Evolutionary conservation across 2,329 filamentous ascomycete species (phyloP), one percentile per base, ranked within the genome.

Genomic region (Pseudogymnoascus sp.): DNA sequence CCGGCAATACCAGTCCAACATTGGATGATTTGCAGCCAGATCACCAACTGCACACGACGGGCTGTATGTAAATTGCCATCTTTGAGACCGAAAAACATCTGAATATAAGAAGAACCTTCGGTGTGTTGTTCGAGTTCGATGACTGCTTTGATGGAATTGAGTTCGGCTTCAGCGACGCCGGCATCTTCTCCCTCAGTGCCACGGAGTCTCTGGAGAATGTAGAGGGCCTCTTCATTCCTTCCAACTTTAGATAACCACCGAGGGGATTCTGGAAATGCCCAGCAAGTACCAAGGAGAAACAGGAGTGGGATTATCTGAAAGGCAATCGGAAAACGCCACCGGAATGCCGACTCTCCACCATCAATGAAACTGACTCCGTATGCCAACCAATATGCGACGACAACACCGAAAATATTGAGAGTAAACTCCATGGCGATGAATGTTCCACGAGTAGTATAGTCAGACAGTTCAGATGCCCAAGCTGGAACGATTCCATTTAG

Each of bases 21-120:
- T 68, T 89, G 86, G 69, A 89, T 81, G 52, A 89, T 86, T 73
- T 89, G 86, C 6, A 90, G 77, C 86, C 86, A 90, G 35, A 90
- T 79, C 2, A 87, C 86, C 1, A 90, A 79, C 67, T 89, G 86
- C 0, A 89, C 85, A 5, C 88, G 83, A 1, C 87, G 79, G 0
- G 82, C 87, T 0, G 83, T 86, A 65, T 90, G 86, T 5, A 90
- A 72, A 60, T 87, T 83, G 0, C 81, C 41, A 7, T 45, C 41
- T 45, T 23, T 45, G 41, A 45, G 41, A 12, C 41, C 41, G 19
- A 45, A 45, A 23, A 45, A 45, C 19, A 45, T 45, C 41, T 23
- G 41, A 9, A 82, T 69, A 67, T 90, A 90, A 0, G 81, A 82
- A 36, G 71, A 71, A 25, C 78, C 73, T 25, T 80, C 77, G 12